Evolutionary conservation across 352 stramenopile species (phyloP).

Genomic region (Phytophthora idaei): DNA sequence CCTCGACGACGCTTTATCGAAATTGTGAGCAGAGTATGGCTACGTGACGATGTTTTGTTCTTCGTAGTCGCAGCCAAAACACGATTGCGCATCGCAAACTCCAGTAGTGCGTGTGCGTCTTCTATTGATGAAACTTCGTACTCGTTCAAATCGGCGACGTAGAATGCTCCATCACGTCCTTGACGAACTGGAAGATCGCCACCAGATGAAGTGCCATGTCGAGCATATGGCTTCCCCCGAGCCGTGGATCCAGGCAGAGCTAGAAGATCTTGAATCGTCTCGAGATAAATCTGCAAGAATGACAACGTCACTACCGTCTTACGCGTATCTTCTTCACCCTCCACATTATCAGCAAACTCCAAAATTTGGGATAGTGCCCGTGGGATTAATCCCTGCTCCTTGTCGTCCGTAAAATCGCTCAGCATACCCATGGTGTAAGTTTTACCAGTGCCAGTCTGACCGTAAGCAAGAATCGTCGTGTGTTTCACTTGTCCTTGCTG

Average conservation of each 20-base stretch:
- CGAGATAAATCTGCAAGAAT: conserved; percentile 82
- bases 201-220: not conserved
- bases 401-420: conserved; percentile 34
- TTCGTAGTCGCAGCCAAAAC: conserved; percentile 59
- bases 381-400: conserved; percentile 64
- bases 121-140: conserved; percentile 53
- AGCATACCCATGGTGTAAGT: conserved; percentile 84
- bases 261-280: conserved; percentile 70
- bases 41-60: conserved; percentile 77
- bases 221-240: conserved; percentile 2
- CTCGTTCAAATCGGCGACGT: conserved; percentile 61
- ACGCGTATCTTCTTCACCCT: not conserved
- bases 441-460: conserved; percentile 78
- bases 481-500: conserved; percentile 31
- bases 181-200: conserved; percentile 59
- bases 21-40: conserved; percentile 73
- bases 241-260: conserved; percentile 21
- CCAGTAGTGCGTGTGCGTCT: conserved; percentile 54
- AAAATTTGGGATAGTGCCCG: conserved; percentile 63
- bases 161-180: conserved; percentile 52
- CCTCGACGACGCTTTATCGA: conserved; percentile 35
- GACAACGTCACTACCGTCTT: conserved; percentile 47
- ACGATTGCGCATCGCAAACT: conserved; percentile 54
- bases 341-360: conserved; percentile 30
- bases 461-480: conserved; percentile 67